These are phyloP conservation scores for Lentinula sp. DNA, from an alignment of 768 basidiomycete genomes.

Conservation along the genomic window DNA sequence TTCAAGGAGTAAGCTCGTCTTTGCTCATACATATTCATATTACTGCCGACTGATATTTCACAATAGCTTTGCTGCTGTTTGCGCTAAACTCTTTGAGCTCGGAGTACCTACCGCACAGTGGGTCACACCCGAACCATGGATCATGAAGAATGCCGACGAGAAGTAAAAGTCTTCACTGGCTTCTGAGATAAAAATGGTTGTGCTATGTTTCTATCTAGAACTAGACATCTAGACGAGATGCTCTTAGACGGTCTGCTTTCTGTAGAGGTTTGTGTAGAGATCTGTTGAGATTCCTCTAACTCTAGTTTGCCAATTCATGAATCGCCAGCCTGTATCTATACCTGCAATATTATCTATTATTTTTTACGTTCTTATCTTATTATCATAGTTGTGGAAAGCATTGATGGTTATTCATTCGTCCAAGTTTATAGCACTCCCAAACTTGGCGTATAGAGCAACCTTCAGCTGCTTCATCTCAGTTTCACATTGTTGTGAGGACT, in stretches of 20 bases:
- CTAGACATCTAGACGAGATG: background rate
- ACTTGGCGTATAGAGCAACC: conserved; percentile 79
- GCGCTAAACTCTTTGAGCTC: conserved; percentile 82
- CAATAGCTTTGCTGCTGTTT: conserved; percentile 72
- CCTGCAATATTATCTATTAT: too few relatives aligned
- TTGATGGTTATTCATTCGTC: conserved; percentile 47
- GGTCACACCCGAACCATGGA: conserved; percentile 67
- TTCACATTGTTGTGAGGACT: conserved; percentile 59
- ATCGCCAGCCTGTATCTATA: background rate
- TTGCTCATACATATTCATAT: background rate
- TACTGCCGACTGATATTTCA: background rate
- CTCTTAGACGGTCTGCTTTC: background rate
- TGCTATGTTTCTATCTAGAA: background rate
- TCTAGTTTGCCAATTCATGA: background rate
- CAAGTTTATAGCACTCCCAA: conserved; percentile 89
- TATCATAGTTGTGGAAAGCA: background rate
- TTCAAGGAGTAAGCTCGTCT: conserved; percentile 78
- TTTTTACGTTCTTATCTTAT: background rate
- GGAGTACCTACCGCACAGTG: conserved; percentile 86
- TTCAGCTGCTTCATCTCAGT: conserved; percentile 77
- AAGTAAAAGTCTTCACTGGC: conserved; percentile 17
- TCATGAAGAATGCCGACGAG: conserved; percentile 52
- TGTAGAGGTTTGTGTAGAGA: background rate
- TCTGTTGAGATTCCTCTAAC: background rate
- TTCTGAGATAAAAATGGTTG: background rate